phyloP scores from a whole-genome alignment of 495 filamentous ascomycete genomes.

The Immersiella caudata region DNA sequence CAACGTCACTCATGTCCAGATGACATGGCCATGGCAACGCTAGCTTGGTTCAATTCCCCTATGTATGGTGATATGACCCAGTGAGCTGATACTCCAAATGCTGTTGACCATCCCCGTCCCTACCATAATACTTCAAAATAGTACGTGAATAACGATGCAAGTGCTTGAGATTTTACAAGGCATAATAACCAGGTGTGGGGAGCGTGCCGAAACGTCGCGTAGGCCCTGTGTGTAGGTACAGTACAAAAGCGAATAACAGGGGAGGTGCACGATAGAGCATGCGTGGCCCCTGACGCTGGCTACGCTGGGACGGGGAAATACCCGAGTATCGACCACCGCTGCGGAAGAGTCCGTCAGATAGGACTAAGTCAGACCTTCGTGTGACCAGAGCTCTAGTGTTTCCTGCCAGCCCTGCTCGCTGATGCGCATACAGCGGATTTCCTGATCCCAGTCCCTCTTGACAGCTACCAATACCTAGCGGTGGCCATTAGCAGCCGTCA shows the following conservation, averaged over 20 bases:
- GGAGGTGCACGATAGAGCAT: not conserved
- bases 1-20: no score
- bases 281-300: not conserved
- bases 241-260: not conserved
- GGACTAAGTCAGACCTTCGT: no score
- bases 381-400: no score
- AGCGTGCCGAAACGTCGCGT: no score
- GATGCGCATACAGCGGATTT: no score
- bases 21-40: no score
- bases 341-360: no score
- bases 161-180: not conserved
- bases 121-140: not conserved
- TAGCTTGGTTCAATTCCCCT: no score
- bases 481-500: conserved; percentile 32
- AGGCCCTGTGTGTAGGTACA: not conserved
- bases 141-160: not conserved
- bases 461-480: conserved; percentile 23
- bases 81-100: no score
- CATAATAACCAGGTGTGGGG: not conserved
- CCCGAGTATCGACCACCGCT: not conserved
- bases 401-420: no score
- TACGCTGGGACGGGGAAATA: not conserved
- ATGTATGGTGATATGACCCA: no score
- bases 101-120: no score
- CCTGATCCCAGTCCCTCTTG: not conserved